These are phyloP conservation scores for Phytopythium chamaehyphon DNA, from an alignment of 352 stramenopile genomes.

Conservation along the genomic window DNA sequence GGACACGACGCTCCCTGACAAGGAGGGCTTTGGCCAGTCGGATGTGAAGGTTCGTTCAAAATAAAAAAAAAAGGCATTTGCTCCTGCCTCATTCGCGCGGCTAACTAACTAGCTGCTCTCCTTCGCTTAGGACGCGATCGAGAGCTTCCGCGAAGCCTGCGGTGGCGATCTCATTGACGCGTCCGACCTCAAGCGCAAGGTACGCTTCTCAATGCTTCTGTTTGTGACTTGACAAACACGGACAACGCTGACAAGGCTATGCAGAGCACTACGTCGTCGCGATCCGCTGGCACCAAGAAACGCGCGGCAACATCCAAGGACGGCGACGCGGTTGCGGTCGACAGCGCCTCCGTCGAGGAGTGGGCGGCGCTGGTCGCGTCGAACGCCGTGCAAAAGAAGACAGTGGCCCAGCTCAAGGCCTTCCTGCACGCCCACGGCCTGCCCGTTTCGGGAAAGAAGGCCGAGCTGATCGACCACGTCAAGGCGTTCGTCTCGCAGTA, in stretches of 20 bases:
- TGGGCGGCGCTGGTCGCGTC: slow-evolving; percentile 46
- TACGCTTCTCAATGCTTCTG: slow-evolving; percentile 3
- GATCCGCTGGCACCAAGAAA: slow-evolving; percentile 40
- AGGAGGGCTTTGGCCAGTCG: slow-evolving; percentile 56
- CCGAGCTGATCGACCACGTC: slow-evolving; percentile 52
- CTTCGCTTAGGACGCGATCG: slow-evolving; percentile 35
- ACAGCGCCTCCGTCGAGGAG: slow-evolving; percentile 40
- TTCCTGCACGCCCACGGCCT: slow-evolving; percentile 55
- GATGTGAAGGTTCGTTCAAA: slow-evolving; percentile 66
- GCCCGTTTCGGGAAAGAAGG: slow-evolving; percentile 45
- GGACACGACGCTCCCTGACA: slow-evolving; percentile 71
- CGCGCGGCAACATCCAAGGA: slow-evolving; percentile 14
- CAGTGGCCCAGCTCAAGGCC: slow-evolving; percentile 57
- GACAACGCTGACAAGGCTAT: background rate
- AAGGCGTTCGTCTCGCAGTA: slow-evolving; percentile 41
- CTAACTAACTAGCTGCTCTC: too few relatives aligned
- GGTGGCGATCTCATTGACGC: slow-evolving; percentile 47
- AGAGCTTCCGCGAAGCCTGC: slow-evolving; percentile 37
- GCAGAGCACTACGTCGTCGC: slow-evolving; percentile 21
- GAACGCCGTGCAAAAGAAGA: slow-evolving; percentile 69
- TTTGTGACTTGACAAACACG: background rate
- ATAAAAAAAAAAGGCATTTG: too few relatives aligned
- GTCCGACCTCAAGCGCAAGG: slow-evolving; percentile 51
- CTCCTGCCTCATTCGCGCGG: too few relatives aligned
- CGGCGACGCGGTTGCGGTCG: slow-evolving; percentile 19